phyloP scores from a whole-genome alignment of 2,329 filamentous ascomycete genomes.

The Epichloe amarillans region DNA sequence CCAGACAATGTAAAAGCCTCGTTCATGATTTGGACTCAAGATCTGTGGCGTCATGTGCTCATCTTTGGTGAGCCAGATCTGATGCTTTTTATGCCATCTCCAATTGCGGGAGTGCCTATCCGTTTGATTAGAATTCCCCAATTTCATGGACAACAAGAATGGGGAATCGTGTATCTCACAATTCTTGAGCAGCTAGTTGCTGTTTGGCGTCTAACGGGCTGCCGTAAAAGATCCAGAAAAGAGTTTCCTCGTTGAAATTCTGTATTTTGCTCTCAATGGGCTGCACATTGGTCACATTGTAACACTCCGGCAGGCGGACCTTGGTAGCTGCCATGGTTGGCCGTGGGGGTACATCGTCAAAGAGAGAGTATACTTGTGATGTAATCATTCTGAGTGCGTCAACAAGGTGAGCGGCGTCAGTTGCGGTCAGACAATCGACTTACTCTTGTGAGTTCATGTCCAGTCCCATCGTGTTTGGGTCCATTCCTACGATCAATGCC shows the following conservation, averaged over 20 bases:
- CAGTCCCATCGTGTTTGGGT: constrained; percentile 42
- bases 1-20: constrained; percentile 55
- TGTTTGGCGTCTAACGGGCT: constrained; percentile 50
- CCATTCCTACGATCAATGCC: constrained; percentile 45
- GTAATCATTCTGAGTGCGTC: constrained; percentile 34
- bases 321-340: constrained; percentile 37
- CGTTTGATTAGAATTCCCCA: constrained; percentile 1
- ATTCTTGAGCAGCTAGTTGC: constrained; percentile 47
- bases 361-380: constrained; percentile 44
- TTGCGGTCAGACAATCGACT: constrained; percentile 15
- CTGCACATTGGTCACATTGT: constrained; percentile 52
- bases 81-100: constrained; percentile 57
- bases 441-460: constrained; percentile 46
- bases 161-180: constrained; percentile 30
- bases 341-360: constrained; percentile 47
- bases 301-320: constrained; percentile 50
- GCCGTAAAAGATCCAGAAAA: constrained; percentile 59
- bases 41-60: constrained; percentile 50
- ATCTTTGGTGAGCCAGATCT: constrained; percentile 55
- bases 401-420: constrained; percentile 2
- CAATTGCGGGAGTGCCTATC: constrained; percentile 49
- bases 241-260: constrained; percentile 55
- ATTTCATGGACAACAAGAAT: background rate
- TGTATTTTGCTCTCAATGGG: constrained; percentile 51
- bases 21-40: constrained; percentile 44